Evolutionary conservation across 23 red algal species (phyloP).

Genomic region (Chondrus crispus): DNA sequence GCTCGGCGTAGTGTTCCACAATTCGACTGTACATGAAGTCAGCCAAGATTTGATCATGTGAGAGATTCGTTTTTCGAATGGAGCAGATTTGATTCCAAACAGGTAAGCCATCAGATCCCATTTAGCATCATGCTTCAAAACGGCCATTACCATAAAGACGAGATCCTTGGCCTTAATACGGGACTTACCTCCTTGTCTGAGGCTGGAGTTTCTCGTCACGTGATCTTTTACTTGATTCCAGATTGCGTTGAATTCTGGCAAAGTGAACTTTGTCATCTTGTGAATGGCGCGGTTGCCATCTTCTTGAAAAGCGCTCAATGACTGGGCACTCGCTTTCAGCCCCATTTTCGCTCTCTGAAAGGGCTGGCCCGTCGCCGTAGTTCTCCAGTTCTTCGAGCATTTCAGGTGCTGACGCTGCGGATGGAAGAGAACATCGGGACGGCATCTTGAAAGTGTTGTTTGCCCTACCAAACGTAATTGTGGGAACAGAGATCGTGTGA

Average conservation of each 20-base stretch:
- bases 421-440: too few relatives aligned
- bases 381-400: too few relatives aligned
- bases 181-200: not conserved
- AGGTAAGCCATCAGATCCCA: conserved; percentile 4
- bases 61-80: not conserved
- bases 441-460: too few relatives aligned
- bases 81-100: not conserved
- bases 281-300: not conserved
- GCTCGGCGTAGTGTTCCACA: not conserved
- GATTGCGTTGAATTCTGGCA: not conserved
- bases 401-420: too few relatives aligned
- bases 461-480: too few relatives aligned
- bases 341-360: too few relatives aligned
- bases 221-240: not conserved
- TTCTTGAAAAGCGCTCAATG: too few relatives aligned
- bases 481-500: too few relatives aligned
- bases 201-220: too few relatives aligned
- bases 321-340: too few relatives aligned
- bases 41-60: not conserved
- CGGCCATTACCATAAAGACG: conserved; percentile 1
- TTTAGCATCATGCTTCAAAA: not conserved
- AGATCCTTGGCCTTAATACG: conserved; percentile 7
- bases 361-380: too few relatives aligned
- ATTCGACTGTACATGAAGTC: not conserved
- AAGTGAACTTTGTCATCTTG: conserved; percentile 11